Percentiles rank a stretch among this genome's conserved stretches.
Evolutionary conservation across 2,329 filamentous ascomycete genomes (phyloP).

Genomic region (Aquanectria penicillioides): DNA sequence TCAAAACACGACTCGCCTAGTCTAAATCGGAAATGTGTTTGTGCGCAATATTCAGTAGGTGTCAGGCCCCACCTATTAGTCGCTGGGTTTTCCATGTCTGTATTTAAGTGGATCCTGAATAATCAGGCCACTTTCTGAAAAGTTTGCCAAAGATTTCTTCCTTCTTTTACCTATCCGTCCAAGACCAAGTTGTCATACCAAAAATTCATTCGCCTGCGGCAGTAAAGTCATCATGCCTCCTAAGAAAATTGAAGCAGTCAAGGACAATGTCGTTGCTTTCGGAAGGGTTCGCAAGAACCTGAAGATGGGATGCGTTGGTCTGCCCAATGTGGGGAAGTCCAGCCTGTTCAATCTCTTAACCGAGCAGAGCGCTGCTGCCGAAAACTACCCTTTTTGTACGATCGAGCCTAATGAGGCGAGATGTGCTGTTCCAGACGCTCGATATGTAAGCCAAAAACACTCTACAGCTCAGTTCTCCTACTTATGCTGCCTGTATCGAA

Average conservation of each 20-base stretch:
- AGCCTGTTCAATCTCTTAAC: slow-evolving; percentile 58
- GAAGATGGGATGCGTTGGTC: slow-evolving; percentile 58
- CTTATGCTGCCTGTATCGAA: too few species aligned
- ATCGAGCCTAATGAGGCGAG: slow-evolving; percentile 59
- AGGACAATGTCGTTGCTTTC: slow-evolving; percentile 57
- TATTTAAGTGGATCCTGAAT: slow-evolving; percentile 36
- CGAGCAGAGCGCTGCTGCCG: slow-evolving; percentile 55
- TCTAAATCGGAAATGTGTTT: too few species aligned
- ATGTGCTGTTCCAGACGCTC: slow-evolving; percentile 54
- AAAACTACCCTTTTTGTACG: slow-evolving; percentile 58
- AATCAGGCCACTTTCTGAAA: slow-evolving; percentile 41
- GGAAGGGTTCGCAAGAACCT: slow-evolving; percentile 56
- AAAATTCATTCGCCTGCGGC: background rate
- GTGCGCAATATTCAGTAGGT: too few species aligned
- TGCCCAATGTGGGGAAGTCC: slow-evolving; percentile 58
- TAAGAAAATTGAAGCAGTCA: slow-evolving; percentile 52
- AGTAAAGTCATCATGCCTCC: slow-evolving; percentile 49
- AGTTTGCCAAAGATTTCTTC: slow-evolving; percentile 32
- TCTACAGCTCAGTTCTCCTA: background rate
- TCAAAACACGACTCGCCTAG: too few species aligned
- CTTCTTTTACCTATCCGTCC: slow-evolving; percentile 16
- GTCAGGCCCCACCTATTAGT: too few species aligned
- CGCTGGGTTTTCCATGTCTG: too few species aligned
- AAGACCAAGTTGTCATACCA: slow-evolving; percentile 13
- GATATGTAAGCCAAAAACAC: slow-evolving; percentile 51